Conservation (phyloP, 208 protist genomes). For the Trypanosoma rangeli region DNA sequence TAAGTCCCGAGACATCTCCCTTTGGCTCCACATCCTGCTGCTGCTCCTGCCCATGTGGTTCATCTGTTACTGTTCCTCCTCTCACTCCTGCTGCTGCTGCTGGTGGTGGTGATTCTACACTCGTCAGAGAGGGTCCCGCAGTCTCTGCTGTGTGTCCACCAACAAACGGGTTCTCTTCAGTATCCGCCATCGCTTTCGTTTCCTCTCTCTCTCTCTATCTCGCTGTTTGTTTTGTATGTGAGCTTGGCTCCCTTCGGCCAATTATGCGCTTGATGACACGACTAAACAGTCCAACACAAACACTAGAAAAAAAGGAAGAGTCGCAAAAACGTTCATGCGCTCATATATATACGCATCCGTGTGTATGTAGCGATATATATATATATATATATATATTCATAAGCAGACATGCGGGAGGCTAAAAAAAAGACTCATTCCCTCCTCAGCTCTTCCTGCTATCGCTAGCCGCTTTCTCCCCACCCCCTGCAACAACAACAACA, state of each 20-base stretch:
- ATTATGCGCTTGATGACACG: not conserved
- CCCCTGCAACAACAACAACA: no score
- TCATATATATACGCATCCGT: conserved; percentile 8
- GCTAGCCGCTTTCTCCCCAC: not conserved
- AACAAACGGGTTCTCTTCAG: not conserved
- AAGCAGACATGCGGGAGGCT: no score
- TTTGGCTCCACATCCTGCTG: conserved; percentile 18
- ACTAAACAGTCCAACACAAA: not conserved
- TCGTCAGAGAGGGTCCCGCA: not conserved
- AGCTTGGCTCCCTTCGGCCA: not conserved
- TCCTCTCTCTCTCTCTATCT: not conserved
- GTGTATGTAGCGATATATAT: not conserved
- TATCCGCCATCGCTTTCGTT: not conserved
- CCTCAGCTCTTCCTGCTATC: not conserved
- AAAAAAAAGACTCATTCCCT: not conserved
- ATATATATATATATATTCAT: no score
- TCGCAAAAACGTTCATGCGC: not conserved
- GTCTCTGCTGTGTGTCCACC: not conserved
- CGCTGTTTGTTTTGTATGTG: not conserved
- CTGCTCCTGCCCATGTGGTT: not conserved
- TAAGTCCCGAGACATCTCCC: conserved; percentile 46
- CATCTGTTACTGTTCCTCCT: not conserved
- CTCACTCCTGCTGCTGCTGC: no score
- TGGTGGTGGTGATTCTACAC: not conserved
- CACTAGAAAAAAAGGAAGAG: not conserved